A percentile compares a stretch with the other conserved stretches of the same genome.
Conservation (phyloP, 352 stramenopile genomes). For the Pythium biforme region DNA sequence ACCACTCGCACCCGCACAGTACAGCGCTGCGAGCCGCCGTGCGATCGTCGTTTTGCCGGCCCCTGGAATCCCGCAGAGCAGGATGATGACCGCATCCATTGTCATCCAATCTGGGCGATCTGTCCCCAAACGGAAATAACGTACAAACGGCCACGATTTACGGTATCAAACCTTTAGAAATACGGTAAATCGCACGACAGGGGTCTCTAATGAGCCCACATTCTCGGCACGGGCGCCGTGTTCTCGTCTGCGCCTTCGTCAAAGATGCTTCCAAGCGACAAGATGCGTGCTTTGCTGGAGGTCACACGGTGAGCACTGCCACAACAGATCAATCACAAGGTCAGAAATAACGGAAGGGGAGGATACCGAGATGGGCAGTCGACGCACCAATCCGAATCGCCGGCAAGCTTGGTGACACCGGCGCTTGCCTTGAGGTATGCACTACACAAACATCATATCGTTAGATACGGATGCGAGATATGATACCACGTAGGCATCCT, state of each 20-base stretch:
- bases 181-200: background rate
- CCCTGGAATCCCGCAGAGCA: constrained; percentile 64
- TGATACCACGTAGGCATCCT: background rate
- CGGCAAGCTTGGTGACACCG: constrained; percentile 9
- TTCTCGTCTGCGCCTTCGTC: constrained; percentile 24
- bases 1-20: no score
- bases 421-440: constrained; percentile 22
- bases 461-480: background rate
- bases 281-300: constrained; percentile 11
- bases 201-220: constrained; percentile 18
- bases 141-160: constrained; percentile 5
- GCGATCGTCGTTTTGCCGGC: constrained; percentile 69
- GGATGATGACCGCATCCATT: constrained; percentile 32
- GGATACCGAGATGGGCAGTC: no score
- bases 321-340: background rate
- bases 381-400: constrained; percentile 6
- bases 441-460: background rate
- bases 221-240: background rate
- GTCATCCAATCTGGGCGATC: background rate
- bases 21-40: constrained; percentile 24
- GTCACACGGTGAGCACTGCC: background rate
- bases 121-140: constrained; percentile 1
- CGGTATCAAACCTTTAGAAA: background rate
- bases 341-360: no score
- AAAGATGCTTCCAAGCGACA: constrained; percentile 29